Conservation (phyloP, 2,329 filamentous ascomycete species). For the Seiridium unicorne region DNA sequence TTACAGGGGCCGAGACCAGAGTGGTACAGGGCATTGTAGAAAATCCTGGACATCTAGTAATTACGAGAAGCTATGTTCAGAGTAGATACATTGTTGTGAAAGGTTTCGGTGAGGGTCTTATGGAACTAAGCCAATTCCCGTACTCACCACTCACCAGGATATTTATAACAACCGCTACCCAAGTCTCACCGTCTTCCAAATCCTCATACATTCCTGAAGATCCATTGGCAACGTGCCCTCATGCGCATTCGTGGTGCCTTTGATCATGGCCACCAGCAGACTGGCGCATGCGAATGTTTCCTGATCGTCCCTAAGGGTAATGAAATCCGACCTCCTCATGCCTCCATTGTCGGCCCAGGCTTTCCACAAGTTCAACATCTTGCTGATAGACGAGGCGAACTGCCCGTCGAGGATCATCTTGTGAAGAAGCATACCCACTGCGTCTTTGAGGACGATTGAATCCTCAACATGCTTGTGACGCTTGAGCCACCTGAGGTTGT, state of each 20-base stretch:
- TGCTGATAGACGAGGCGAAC: conserved; percentile 38
- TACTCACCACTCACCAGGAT: not conserved
- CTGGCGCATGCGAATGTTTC: conserved; percentile 46
- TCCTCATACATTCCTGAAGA: conserved; percentile 51
- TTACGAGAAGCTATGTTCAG: too few species aligned
- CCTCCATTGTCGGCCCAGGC: conserved; percentile 54
- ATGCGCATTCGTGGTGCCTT: conserved; percentile 40
- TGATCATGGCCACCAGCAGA: conserved; percentile 46
- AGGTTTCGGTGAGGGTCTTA: too few species aligned
- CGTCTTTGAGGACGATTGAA: conserved; percentile 33
- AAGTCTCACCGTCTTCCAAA: conserved; percentile 53
- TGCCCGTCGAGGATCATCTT: conserved; percentile 49
- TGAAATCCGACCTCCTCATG: conserved; percentile 46
- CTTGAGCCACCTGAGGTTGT: conserved; percentile 44
- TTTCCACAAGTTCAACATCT: conserved; percentile 51
- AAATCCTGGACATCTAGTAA: too few species aligned
- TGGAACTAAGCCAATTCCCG: not conserved
- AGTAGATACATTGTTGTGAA: too few species aligned
- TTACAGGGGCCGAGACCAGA: too few species aligned
- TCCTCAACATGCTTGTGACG: conserved; percentile 21
- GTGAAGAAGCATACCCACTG: conserved; percentile 46
- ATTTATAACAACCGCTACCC: conserved; percentile 29
- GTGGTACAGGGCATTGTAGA: too few species aligned
- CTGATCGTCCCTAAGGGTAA: conserved; percentile 34
- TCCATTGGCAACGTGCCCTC: conserved; percentile 51